Evolutionary conservation across 129 eudicot genomes (phyloP), one percentile per base, ranked within the genome.

Genomic region (Centella asiatica): DNA sequence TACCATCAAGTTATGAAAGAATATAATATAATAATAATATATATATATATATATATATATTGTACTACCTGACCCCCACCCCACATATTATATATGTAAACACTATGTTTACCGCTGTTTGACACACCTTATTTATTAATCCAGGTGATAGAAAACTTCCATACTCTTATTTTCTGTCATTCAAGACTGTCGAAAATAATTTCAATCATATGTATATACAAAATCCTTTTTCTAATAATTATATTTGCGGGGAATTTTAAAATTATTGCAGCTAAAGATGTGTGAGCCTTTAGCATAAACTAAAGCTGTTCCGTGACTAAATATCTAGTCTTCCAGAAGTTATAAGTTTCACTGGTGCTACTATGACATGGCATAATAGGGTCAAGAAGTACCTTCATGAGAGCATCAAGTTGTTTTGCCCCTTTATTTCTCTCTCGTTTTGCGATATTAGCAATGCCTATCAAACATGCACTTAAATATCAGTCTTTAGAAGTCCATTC

Each of bases 401-500:
- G 63, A 5, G 96, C 86, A 82, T 92, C 98, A 79, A 92, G 94
- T 66, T 92, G 98, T 68, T 92, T 92, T 48, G 98, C 98, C 31
- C 98, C 95, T 87, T 56, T 87, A 64, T 92, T 92, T 80, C 90
- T 84, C 78, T 87, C 98, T 49, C 98, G 94, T 49, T 92, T 92
- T 59, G 98, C 98, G 71, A 72, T 77, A 77, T 92, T 92, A 23
- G 86, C 83, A 57, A 92, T 92, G 57, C 99, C 99, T 92, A 69
- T 71, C 33, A 69, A 79, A 76, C 66, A 66, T 71, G 52, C 55
- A 74, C 70, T 81, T 72, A 71, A 68, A 70, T 60, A 29, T 57
- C 57, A 76, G n/a, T 59, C 54, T 69, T 73, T 72, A 76, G 59
- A 65, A 64, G 63, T 52, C 64, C 63, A 49, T 49, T 60, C 62